Base-by-base conservation (phyloP, 331 rosid species). In the Quercus lobata region DNA sequence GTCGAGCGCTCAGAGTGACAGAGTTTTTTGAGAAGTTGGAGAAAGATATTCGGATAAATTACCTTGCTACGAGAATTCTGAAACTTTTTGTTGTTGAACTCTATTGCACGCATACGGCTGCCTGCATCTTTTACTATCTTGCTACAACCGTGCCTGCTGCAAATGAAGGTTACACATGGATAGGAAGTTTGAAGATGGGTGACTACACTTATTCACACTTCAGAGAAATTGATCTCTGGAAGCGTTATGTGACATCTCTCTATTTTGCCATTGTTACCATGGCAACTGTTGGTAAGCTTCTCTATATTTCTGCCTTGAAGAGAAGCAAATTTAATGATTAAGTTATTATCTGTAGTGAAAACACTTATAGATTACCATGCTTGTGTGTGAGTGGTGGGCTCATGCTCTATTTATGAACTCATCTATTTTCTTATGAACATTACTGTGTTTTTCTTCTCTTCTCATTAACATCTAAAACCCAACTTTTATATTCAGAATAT, bases 231-330 rank as follows among this genome's bases (percentile, higher is more conserved):
- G 79, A 83, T 79, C 90, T 91, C 22, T 84, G 91, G 90, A 91
- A 84, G 82, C 93, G 93, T 56, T 91, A 91, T 24, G 22, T 86
- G 1, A 91, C 93, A 4, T 87, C 93, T 2, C 90, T 91, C 76
- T 91, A 91, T 80, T 91, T 91, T 55, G 89, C 96, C 1, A 74
- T 91, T 76, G 93, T 87, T 57, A 91, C 93, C 79, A 91, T 91
- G 96, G 87, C 91, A 1, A 91, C 91, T 14, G 88, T 91, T 69
- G 93, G 92, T 88, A 79, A 68, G 90, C 72, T 73, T 79, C 57
- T 65, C 29, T 24, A 15, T 18, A 16, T 63, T 15, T 73, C 24
- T 73, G 10, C 22, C 53, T 34, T 34, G 72, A 30, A 65, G 71
- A 29, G 18, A 65, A 62, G 14, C 34, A 60, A 4, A 24, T 60